Percentiles rank a stretch among this genome's conserved stretches.
Conservation (phyloP, 2,329 filamentous ascomycete genomes). For the Cladophialophora chaetospira region DNA sequence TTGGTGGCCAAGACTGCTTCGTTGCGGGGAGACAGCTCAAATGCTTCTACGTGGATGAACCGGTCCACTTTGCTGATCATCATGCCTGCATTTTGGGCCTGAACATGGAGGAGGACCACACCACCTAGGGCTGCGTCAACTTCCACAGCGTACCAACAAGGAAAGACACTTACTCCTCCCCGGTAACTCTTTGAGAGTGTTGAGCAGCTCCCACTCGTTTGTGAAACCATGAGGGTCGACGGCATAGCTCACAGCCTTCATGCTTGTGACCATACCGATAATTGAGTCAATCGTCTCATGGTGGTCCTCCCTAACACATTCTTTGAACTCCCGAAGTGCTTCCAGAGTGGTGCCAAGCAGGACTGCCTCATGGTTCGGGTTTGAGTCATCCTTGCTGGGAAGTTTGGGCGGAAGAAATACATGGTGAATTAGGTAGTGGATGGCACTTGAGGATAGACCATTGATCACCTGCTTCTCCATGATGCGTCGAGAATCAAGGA, state of each 20-base stretch:
- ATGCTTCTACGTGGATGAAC: constrained; percentile 9
- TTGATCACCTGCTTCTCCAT: neutral
- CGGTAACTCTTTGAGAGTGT: too few relatives aligned
- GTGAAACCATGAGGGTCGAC: constrained; percentile 2
- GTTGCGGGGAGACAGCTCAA: constrained; percentile 5
- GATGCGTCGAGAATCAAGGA: too few relatives aligned
- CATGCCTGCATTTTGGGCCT: neutral
- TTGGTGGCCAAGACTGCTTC: constrained; percentile 39
- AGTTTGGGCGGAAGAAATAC: constrained; percentile 53
- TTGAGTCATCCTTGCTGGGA: constrained; percentile 43
- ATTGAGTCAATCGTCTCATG: neutral
- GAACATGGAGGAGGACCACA: neutral
- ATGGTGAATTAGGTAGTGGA: constrained; percentile 46
- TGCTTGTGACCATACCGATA: neutral
- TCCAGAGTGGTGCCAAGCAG: constrained; percentile 30
- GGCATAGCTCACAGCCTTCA: too few relatives aligned
- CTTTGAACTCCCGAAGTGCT: constrained; percentile 30
- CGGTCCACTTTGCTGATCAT: too few relatives aligned
- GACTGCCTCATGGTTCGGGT: constrained; percentile 33
- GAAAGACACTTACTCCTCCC: too few relatives aligned
- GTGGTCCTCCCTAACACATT: neutral
- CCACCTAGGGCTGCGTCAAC: too few relatives aligned
- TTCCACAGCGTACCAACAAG: too few relatives aligned
- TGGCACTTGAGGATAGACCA: neutral
- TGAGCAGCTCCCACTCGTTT: too few relatives aligned